Evolutionary conservation across 2,329 filamentous ascomycete species (phyloP).

Genomic region (Dendrostoma leiphaemia): DNA sequence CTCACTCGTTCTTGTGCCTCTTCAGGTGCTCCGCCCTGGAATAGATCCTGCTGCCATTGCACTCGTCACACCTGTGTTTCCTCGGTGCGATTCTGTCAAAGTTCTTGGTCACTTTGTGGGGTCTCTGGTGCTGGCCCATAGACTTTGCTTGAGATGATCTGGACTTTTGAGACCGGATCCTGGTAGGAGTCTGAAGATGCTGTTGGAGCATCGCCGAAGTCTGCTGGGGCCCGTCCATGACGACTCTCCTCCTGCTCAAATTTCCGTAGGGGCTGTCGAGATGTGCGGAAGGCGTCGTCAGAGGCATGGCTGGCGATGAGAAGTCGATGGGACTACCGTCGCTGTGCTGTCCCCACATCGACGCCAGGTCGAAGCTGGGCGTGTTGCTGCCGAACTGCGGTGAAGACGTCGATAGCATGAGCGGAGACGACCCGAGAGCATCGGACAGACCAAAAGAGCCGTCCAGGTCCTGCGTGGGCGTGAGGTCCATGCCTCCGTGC

Average conservation of each 20-base stretch:
- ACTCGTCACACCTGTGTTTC: constrained; percentile 14
- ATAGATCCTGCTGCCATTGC: constrained; percentile 15
- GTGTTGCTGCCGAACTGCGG: constrained; percentile 11
- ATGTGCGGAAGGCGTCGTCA: constrained; percentile 12
- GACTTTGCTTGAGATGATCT: constrained; percentile 7
- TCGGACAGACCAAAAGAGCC: constrained; percentile 5
- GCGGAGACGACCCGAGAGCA: not conserved
- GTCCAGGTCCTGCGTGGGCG: constrained; percentile 13
- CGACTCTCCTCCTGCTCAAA: constrained; percentile 12
- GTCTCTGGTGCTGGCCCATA: constrained; percentile 1
- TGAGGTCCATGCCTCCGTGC: constrained; percentile 12
- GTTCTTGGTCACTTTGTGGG: constrained; percentile 13
- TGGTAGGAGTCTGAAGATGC: constrained; percentile 12
- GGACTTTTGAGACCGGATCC: constrained; percentile 8
- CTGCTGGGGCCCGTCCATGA: constrained; percentile 16
- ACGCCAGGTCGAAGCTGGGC: constrained; percentile 10
- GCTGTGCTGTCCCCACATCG: constrained; percentile 14
- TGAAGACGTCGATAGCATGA: constrained; percentile 11
- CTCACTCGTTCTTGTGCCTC: constrained; percentile 16
- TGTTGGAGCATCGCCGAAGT: constrained; percentile 16
- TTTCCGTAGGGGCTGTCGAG: constrained; percentile 9
- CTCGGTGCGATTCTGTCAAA: constrained; percentile 9
- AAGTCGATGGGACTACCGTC: constrained; percentile 16
- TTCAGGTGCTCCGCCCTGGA: constrained; percentile 16
- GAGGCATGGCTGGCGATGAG: constrained; percentile 10